Conservation (phyloP, 129 eudicot species). For the Artemisia tridentata region DNA sequence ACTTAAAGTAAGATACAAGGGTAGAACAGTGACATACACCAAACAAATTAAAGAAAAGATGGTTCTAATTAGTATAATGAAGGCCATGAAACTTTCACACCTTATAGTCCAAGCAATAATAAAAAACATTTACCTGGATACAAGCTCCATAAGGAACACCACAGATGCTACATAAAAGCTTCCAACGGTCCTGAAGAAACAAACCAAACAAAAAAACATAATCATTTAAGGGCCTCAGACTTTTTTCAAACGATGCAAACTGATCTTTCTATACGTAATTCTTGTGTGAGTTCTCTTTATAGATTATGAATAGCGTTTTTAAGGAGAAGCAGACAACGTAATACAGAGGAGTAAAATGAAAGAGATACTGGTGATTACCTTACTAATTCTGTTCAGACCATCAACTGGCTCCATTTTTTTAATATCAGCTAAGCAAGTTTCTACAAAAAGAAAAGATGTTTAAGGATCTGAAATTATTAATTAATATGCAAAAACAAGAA, state of each 20-base stretch:
- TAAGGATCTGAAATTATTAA: slow-evolving; percentile 16
- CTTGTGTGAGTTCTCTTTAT: neutral
- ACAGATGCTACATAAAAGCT: slow-evolving; percentile 93
- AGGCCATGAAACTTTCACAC: too few species aligned
- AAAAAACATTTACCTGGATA: slow-evolving; percentile 64
- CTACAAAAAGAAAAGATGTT: slow-evolving; percentile 44
- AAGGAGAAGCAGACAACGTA: neutral
- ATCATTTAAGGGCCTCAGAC: neutral
- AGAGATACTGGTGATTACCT: slow-evolving; percentile 46
- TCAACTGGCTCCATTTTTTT: slow-evolving; percentile 99
- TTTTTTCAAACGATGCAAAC: slow-evolving; percentile 11
- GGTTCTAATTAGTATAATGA: slow-evolving; percentile 1
- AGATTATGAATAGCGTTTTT: neutral
- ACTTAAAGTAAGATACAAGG: slow-evolving; percentile 12
- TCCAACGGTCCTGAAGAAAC: slow-evolving; percentile 86
- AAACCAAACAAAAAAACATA: slow-evolving; percentile 6
- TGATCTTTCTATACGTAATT: neutral
- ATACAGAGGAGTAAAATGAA: neutral
- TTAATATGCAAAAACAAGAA: neutral
- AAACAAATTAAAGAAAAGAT: neutral
- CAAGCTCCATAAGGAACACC: slow-evolving; percentile 96
- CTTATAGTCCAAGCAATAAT: slow-evolving; percentile 6
- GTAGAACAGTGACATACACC: slow-evolving; percentile 1
- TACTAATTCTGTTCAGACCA: slow-evolving; percentile 79
- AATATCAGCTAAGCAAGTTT: slow-evolving; percentile 86